Conservation (phyloP, 1,139 yeast species). For the Protomyces pachydermus region DNA sequence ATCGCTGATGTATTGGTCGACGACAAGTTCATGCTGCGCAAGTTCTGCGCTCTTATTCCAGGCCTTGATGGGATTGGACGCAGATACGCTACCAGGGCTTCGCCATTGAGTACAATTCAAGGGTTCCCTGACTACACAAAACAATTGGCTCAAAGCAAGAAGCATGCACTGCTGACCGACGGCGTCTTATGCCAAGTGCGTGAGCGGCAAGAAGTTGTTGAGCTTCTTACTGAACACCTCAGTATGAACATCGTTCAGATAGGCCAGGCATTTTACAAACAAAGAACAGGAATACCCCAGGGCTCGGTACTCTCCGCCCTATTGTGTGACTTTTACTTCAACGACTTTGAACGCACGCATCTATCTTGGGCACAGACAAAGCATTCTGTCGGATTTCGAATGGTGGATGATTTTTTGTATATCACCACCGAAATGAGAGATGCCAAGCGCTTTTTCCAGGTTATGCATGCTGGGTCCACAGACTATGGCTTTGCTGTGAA, state of each 20-base stretch:
- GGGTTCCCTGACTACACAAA: constrained; percentile 16
- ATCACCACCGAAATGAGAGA: constrained; percentile 46
- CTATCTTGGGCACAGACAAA: constrained; percentile 39
- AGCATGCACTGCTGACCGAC: constrained; percentile 23
- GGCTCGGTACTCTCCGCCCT: constrained; percentile 76
- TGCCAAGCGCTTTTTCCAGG: constrained; percentile 36
- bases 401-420: constrained; percentile 82
- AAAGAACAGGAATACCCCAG: constrained; percentile 74
- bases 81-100: constrained; percentile 11
- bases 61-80: constrained; percentile 11
- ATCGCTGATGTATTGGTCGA: constrained; percentile 15
- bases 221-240: constrained; percentile 43
- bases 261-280: constrained; percentile 41
- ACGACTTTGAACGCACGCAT: constrained; percentile 51
- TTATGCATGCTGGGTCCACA: constrained; percentile 37
- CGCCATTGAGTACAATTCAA: constrained; percentile 8
- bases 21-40: constrained; percentile 28
- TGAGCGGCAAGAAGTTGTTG: constrained; percentile 29
- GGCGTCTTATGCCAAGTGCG: constrained; percentile 20
- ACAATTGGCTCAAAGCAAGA: constrained; percentile 4
- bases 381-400: constrained; percentile 45
- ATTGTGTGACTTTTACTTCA: constrained; percentile 71
- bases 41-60: constrained; percentile 17
- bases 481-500: constrained; percentile 61
- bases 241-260: constrained; percentile 42